Conservation (phyloP, 2,329 filamentous ascomycete species). For the Aureobasidium melanogenum region DNA sequence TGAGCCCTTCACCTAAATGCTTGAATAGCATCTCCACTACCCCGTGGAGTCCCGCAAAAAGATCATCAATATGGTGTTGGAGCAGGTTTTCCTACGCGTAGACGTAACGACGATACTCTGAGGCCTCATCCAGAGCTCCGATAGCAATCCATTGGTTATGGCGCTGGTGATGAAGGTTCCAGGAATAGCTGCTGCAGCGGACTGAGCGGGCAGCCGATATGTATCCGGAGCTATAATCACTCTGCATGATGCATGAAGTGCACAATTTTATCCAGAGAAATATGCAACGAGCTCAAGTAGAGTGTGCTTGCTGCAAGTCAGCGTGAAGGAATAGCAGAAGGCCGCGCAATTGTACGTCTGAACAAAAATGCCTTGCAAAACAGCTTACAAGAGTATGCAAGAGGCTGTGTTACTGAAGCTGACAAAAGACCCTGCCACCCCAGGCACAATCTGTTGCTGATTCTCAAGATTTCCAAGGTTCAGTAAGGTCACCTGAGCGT, state of each 20-base stretch:
- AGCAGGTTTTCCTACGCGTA: neutral
- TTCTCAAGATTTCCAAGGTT: neutral
- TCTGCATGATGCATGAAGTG: conserved; percentile 5
- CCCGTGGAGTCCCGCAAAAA: neutral
- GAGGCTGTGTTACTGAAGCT: neutral
- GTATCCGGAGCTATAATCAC: neutral
- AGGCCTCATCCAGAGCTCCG: neutral
- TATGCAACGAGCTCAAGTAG: neutral
- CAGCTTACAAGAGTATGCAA: neutral
- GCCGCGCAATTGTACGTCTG: conserved; percentile 4
- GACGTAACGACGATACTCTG: neutral
- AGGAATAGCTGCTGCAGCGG: neutral
- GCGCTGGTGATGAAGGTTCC: neutral
- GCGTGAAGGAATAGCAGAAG: neutral
- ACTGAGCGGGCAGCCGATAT: conserved; percentile 3
- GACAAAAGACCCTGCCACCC: neutral
- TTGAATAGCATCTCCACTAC: neutral
- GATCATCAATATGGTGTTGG: neutral
- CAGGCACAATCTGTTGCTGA: neutral
- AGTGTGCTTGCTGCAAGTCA: neutral
- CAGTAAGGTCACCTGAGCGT: neutral
- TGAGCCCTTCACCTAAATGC: neutral
- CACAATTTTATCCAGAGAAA: neutral
- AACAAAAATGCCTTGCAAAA: neutral
- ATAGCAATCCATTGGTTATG: neutral